Base-by-base conservation (phyloP, 352 stramenopile genomes). In the Pythium volutum region DNA sequence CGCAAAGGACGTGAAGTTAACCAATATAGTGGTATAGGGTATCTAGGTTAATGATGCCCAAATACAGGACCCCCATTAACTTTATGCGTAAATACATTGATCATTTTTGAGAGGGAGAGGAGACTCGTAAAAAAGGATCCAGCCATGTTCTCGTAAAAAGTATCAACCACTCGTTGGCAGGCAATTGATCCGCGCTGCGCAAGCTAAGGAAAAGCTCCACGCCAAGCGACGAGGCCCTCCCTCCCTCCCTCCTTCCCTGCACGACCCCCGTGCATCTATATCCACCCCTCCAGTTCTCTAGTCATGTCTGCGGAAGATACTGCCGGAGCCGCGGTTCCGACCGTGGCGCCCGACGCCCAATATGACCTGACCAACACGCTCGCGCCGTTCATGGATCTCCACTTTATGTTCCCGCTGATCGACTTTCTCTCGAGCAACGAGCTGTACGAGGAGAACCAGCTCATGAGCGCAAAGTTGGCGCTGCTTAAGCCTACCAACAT, bases 321-420 rank as follows among this genome's bases (percentile, higher is more conserved):
- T 45, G 76, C 66, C 22, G 52, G 55, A 9, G 65, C 66, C 26
- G 53, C 59, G 14, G 69, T 53, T 59, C 62, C 71, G 50, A 67
- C 63, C 41, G 81, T 87, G 39, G 70, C 73, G 18, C 75, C 80
- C 10, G 77, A 90, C 39, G 75, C 84, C 58, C 77, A 89, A 66
- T 98, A 97, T 76, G 94, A 98, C 72, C 81, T 98, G 54, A 98
- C 96, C 49, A 96, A 97, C 69, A 85, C 80, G 64, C 81, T 98
- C 58, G 93, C 91, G 58, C 91, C 94, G 53, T 98, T 97, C 75
- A 93, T 98, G 79, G 96, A 98, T 70, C 82, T 97, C 46, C 96
- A 98, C 88, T 98, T 98, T 75, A 97, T 98, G 85, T 98, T 98
- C 80, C 94, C 94, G 64, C 78, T 98, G 47, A 94, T 98, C 62